Conservation (phyloP, 2,329 filamentous ascomycete species). For the Diaporthe sp. region DNA sequence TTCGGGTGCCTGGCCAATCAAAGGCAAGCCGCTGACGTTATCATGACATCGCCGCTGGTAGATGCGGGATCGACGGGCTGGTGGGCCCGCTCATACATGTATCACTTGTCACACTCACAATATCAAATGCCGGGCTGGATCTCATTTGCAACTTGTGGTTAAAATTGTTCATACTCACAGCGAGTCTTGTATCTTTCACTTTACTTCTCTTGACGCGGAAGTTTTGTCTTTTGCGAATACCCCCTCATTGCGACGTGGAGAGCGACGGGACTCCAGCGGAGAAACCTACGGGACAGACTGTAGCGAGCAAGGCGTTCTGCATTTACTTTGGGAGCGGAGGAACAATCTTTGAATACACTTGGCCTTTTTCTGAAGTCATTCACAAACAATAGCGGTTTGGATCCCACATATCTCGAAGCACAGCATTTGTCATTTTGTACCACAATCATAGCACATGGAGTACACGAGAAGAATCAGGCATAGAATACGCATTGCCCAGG, state of each 20-base stretch:
- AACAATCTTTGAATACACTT: neutral
- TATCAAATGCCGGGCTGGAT: slow-evolving; percentile 17
- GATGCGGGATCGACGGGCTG: neutral
- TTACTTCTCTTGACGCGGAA: neutral
- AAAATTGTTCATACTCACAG: neutral
- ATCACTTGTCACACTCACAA: slow-evolving; percentile 6
- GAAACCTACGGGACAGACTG: neutral
- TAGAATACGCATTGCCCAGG: slow-evolving; percentile 24
- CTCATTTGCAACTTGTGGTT: slow-evolving; percentile 23
- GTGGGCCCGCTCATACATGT: neutral
- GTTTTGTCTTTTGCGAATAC: slow-evolving; percentile 25
- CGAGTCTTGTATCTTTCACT: slow-evolving; percentile 20
- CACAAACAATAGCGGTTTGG: neutral
- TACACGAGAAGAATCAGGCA: slow-evolving; percentile 1
- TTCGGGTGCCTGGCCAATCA: neutral
- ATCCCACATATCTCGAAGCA: neutral
- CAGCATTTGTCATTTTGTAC: neutral
- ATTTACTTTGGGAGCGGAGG: neutral
- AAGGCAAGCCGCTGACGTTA: slow-evolving; percentile 4
- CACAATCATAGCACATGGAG: slow-evolving; percentile 11
- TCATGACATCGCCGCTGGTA: slow-evolving; percentile 3
- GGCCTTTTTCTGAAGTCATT: neutral
- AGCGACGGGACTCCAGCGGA: slow-evolving; percentile 18
- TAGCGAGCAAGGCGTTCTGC: slow-evolving; percentile 28
- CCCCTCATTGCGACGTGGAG: slow-evolving; percentile 20